Conservation (phyloP, 2,329 filamentous ascomycete species). For the Cryphonectria naterciae region DNA sequence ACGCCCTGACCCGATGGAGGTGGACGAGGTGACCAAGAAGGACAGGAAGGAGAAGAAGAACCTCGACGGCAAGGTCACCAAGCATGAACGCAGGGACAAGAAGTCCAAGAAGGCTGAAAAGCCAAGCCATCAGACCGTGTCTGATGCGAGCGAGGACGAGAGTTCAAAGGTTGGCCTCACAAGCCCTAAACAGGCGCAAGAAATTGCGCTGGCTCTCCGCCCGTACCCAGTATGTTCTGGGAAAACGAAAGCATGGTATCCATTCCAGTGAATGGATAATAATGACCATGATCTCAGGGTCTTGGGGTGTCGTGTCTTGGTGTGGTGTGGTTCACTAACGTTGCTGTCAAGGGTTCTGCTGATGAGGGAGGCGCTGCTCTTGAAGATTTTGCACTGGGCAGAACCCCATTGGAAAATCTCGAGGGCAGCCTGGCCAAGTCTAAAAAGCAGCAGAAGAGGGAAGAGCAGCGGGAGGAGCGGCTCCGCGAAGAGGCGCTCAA, state of each 20-base stretch:
- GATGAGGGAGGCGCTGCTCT: conserved; percentile 25
- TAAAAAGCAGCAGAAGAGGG: conserved; percentile 24
- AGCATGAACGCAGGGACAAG: conserved; percentile 24
- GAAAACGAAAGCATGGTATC: neutral
- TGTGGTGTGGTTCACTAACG: conserved; percentile 17
- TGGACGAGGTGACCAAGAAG: conserved; percentile 18
- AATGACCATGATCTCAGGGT: neutral
- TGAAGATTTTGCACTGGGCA: conserved; percentile 12
- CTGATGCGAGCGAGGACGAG: conserved; percentile 12
- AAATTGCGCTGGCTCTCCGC: conserved; percentile 26
- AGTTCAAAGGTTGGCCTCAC: conserved; percentile 27
- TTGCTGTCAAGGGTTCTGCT: conserved; percentile 13
- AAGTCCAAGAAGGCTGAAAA: conserved; percentile 28
- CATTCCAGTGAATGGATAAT: conserved; percentile 23
- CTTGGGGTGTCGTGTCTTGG: neutral
- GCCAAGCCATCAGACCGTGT: conserved; percentile 12
- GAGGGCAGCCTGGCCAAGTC: conserved; percentile 6
- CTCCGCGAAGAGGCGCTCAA: conserved; percentile 20
- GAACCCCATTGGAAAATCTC: neutral
- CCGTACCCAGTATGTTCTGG: conserved; percentile 3
- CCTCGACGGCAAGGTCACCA: conserved; percentile 26
- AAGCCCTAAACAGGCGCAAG: conserved; percentile 27
- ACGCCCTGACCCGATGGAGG: conserved; percentile 9
- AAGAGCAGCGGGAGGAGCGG: conserved; percentile 18
- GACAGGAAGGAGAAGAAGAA: conserved; percentile 30